phyloP scores from a whole-genome alignment of 1,284 basidiomycete species.

The Stygiomarasmius scandens region DNA sequence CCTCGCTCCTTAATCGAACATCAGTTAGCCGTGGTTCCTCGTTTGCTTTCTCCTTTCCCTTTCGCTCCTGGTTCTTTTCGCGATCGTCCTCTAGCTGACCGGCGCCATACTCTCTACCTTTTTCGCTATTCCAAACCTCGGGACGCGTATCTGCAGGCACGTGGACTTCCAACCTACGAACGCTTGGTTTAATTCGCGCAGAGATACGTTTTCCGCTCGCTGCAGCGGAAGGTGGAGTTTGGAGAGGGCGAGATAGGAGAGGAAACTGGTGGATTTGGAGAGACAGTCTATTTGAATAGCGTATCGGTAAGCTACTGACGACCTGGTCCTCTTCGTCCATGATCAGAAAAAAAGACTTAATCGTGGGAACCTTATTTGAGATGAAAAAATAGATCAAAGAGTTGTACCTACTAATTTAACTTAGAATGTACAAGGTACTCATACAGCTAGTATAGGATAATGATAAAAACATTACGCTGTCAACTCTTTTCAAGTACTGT shows the following conservation, averaged over 20 bases:
- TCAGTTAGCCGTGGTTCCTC: constrained; percentile 67
- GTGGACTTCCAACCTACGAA: constrained; percentile 70
- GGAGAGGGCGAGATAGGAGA: constrained; percentile 69
- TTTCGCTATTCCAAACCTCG: constrained; percentile 77
- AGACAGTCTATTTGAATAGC: constrained; percentile 60
- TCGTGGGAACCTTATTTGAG: neutral
- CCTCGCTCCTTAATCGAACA: constrained; percentile 72
- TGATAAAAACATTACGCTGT: too few species aligned
- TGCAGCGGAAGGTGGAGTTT: constrained; percentile 71
- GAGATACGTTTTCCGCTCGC: constrained; percentile 74
- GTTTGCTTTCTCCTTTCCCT: constrained; percentile 49
- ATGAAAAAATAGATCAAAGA: too few species aligned
- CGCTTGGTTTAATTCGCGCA: constrained; percentile 67
- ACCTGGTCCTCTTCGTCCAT: constrained; percentile 58
- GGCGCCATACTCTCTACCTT: constrained; percentile 62
- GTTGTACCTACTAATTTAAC: too few species aligned
- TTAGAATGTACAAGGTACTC: too few species aligned
- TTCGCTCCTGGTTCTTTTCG: constrained; percentile 68
- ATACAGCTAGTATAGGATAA: too few species aligned
- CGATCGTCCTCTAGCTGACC: constrained; percentile 71
- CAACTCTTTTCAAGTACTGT: too few species aligned
- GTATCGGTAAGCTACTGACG: constrained; percentile 68
- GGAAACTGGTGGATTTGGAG: constrained; percentile 81
- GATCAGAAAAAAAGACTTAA: constrained; percentile 8
- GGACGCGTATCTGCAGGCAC: constrained; percentile 74